These are phyloP conservation scores for Globisporangium cederbergense DNA, from an alignment of 352 stramenopile species.

Conservation along the genomic window DNA sequence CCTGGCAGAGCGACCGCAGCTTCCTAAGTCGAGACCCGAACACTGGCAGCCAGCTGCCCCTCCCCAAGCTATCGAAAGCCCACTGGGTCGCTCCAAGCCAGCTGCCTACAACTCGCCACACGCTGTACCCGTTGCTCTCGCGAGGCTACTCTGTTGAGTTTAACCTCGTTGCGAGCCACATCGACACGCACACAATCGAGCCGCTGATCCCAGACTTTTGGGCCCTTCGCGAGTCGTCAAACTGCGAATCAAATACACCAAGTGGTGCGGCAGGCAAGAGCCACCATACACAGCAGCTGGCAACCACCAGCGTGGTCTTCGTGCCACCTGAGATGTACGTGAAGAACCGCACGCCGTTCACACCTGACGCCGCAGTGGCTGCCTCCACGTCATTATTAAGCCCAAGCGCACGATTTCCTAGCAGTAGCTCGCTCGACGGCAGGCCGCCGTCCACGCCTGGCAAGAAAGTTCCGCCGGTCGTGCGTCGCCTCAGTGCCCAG, in stretches of 20 bases:
- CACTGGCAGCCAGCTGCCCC: conserved; percentile 18
- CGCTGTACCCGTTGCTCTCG: conserved; percentile 36
- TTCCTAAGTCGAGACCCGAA: conserved; percentile 36
- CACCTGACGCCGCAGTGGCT: conserved; percentile 5
- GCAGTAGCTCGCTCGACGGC: background rate
- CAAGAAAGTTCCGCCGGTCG: conserved; percentile 7
- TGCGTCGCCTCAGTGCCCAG: conserved; percentile 2
- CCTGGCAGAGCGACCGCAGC: conserved; percentile 55
- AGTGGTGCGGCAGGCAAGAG: background rate
- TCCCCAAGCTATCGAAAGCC: conserved; percentile 27
- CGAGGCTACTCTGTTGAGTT: conserved; percentile 50
- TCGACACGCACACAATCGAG: conserved; percentile 61
- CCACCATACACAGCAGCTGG: background rate
- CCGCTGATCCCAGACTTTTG: conserved; percentile 35
- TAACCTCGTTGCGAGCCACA: conserved; percentile 40
- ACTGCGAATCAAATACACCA: background rate
- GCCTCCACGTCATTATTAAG: background rate
- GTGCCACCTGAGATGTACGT: conserved; percentile 39
- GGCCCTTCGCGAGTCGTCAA: conserved; percentile 14
- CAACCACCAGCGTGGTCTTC: conserved; percentile 22
- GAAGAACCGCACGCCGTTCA: conserved; percentile 33
- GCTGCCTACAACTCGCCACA: conserved; percentile 26
- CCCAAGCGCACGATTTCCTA: background rate
- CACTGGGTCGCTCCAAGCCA: conserved; percentile 24
- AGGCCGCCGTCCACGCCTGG: background rate